phyloP scores from a whole-genome alignment of 2,329 filamentous ascomycete species.

The Calonectria pauciramosa region DNA sequence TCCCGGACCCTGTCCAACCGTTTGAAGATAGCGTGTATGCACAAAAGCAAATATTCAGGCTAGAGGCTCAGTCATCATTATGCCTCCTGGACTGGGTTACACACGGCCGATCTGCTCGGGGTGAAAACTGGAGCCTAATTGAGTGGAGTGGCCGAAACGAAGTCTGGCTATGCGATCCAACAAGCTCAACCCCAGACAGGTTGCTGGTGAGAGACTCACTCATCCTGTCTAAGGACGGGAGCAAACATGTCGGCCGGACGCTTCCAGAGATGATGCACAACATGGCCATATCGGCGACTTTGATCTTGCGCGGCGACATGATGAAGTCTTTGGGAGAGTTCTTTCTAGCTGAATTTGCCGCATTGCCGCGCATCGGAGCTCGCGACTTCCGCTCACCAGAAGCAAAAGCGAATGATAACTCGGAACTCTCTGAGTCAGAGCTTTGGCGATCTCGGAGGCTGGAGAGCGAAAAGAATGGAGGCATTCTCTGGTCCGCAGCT shows the following conservation, averaged over 20 bases:
- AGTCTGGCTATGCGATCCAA: conserved; percentile 70
- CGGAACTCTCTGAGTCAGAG: conserved; percentile 57
- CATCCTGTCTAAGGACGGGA: conserved; percentile 73
- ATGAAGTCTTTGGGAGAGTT: conserved; percentile 77
- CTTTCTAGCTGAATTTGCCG: conserved; percentile 83
- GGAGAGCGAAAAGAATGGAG: conserved; percentile 68
- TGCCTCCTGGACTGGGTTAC: conserved; percentile 96
- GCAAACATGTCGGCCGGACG: conserved; percentile 53
- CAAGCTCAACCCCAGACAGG: conserved; percentile 58
- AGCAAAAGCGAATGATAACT: conserved; percentile 56
- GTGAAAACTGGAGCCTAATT: conserved; percentile 89
- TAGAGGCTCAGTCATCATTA: conserved; percentile 71
- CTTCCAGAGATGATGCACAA: conserved; percentile 78
- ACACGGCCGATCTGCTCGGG: conserved; percentile 85
- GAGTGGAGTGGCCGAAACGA: conserved; percentile 90
- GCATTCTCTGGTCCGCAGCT: conserved; percentile 86
- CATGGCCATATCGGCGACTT: conserved; percentile 84
- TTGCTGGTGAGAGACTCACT: conserved; percentile 90
- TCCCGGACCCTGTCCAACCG: conserved; percentile 95
- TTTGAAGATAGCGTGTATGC: conserved; percentile 88
- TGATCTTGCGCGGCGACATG: conserved; percentile 83
- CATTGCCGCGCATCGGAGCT: conserved; percentile 84
- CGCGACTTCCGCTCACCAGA: conserved; percentile 78
- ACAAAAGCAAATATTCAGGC: conserved; percentile 84
- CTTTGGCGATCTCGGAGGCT: conserved; percentile 70